Evolutionary conservation across 2,329 filamentous ascomycete genomes (phyloP).

Genomic region (Chalara sp.): DNA sequence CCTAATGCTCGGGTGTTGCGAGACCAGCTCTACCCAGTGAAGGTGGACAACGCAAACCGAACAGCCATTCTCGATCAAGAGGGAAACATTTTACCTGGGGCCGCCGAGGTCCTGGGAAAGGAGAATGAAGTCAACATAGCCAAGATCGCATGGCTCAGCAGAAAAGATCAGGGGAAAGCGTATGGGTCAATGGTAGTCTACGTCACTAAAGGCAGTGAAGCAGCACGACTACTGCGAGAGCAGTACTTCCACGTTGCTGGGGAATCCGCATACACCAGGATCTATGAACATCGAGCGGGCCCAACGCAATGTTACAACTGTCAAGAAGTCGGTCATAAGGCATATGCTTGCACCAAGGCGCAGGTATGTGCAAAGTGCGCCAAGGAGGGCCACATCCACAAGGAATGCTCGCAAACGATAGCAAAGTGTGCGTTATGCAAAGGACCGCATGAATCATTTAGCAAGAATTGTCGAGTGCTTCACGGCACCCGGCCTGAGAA

Average conservation of each 20-base stretch:
- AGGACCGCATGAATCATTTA: conserved; percentile 9
- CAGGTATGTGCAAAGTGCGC: conserved; percentile 9
- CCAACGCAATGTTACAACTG: conserved; percentile 27
- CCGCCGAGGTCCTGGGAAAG: conserved; percentile 12
- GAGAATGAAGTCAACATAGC: conserved; percentile 20
- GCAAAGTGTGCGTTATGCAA: too few relatives aligned
- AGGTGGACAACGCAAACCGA: conserved; percentile 20
- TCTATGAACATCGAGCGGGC: conserved; percentile 8
- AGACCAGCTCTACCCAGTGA: conserved; percentile 20
- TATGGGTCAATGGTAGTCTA: conserved; percentile 23
- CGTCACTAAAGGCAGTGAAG: conserved; percentile 13
- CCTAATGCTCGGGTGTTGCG: conserved; percentile 14
- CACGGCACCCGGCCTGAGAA: conserved; percentile 16
- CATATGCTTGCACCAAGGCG: conserved; percentile 21
- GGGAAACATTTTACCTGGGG: conserved; percentile 9
- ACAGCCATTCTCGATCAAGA: conserved; percentile 16
- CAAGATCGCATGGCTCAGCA: conserved; percentile 23
- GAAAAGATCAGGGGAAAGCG: conserved; percentile 17
- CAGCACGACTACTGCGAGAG: not conserved
- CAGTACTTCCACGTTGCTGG: conserved; percentile 2
- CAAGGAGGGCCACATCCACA: too few relatives aligned
- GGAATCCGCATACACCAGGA: conserved; percentile 1
- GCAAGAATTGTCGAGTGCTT: conserved; percentile 16
- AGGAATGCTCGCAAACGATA: too few relatives aligned
- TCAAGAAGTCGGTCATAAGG: conserved; percentile 25